Evolutionary conservation across 2,329 filamentous ascomycete species (phyloP), one percentile per base, ranked within the genome.

Genomic region (Thyridium curvatum): DNA sequence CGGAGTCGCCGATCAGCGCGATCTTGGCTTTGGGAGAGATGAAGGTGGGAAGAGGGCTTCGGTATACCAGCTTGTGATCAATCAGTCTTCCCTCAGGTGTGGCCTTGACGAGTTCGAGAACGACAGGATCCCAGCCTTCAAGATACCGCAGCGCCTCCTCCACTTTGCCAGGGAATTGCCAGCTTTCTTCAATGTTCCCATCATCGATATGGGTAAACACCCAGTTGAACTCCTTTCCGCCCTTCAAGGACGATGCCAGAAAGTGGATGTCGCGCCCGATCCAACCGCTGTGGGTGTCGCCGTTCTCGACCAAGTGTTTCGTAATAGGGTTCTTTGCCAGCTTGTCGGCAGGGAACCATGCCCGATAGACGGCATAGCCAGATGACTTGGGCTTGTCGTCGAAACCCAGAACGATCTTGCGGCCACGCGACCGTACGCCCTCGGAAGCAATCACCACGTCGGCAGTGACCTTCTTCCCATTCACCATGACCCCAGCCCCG

Each of bases 241-340:
- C 61, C 50, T 72, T 74, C 41, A 73, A 65, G 2, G 64, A 67
- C n/a, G 68, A 73, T 7, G 65, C 68, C 26, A 74, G 64, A 50
- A 70, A 70, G 49, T 72, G 69, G 26, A 72, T 64, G 44, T 75
- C 69, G 9, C 65, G 66, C 4, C 69, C 70, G 32, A 74, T 59
- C 66, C 70, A 75, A 12, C 66, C 66, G 21, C 67, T 62, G 48
- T 75, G 71, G 8, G 66, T 65, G 45, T 76, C 71, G 13, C 71
- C 70, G 31, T 72, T 43, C 8, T 39, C 54, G 4, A 69, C 64
- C 3, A 74, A 60, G 34, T 71, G 65, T 42, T 61, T 66, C 4
- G 62, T 60, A 26, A 66, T 50, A 4, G 65, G 61, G 37, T 72
- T 66, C 44, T 66, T 65, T 4, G 61, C 58, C n/a, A 72, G 58